phyloP scores from a whole-genome alignment of 1,139 yeast species.

The Yamadazyma epiphylla region DNA sequence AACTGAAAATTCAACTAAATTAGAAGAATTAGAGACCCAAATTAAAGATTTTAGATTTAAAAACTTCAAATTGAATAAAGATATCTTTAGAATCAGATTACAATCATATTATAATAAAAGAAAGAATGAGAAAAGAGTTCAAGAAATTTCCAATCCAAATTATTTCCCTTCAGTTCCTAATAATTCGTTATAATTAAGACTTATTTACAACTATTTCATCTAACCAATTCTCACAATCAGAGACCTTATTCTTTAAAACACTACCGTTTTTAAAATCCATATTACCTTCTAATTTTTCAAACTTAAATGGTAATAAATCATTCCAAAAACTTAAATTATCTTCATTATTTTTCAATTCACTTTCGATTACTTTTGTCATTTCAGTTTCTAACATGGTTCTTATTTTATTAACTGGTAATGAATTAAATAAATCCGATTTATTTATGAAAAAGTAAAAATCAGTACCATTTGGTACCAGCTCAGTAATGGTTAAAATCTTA shows the following conservation, averaged over 20 bases:
- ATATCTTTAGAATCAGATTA: conserved; percentile 51
- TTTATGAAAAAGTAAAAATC: conserved; percentile 77
- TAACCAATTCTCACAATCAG: conserved; percentile 73
- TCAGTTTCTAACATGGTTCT: conserved; percentile 58
- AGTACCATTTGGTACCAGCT: conserved; percentile 58
- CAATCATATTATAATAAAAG: conserved; percentile 38
- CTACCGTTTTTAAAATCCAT: conserved; percentile 72
- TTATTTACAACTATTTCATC: conserved; percentile 65
- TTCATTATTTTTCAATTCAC: conserved; percentile 35
- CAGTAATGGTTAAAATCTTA: conserved; percentile 54
- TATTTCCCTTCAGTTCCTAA: conserved; percentile 60
- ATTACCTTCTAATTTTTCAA: conserved; percentile 69
- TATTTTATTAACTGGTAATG: conserved; percentile 66
- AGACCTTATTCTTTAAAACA: conserved; percentile 51
- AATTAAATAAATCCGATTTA: conserved; percentile 78
- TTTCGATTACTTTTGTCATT: conserved; percentile 52
- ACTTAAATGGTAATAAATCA: conserved; percentile 46
- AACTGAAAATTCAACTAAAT: conserved; percentile 19
- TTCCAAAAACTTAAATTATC: conserved; percentile 34
- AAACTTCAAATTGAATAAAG: conserved; percentile 46
- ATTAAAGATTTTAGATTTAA: conserved; percentile 36
- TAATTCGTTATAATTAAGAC: conserved; percentile 2
- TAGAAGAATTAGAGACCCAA: conserved; percentile 17
- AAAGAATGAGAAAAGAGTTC: conserved; percentile 33
- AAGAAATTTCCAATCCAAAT: conserved; percentile 38